These are phyloP conservation scores for Triticum dicoccoides DNA, from an alignment of 176 grass and related monocot species.

Conservation along the genomic window DNA sequence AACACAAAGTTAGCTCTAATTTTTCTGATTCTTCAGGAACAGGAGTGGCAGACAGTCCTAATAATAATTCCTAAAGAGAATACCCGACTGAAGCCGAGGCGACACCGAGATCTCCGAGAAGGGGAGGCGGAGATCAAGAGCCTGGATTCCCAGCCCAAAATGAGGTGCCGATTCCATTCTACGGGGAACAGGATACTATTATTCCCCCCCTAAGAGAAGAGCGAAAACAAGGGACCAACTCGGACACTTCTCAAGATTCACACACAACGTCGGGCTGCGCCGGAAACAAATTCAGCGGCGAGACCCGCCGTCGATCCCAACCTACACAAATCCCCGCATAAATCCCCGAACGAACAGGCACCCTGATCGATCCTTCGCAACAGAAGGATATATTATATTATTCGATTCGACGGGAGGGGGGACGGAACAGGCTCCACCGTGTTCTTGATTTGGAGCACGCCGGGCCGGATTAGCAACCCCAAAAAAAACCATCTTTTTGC, in stretches of 20 bases:
- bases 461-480: not conserved
- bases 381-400: not conserved
- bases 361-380: not conserved
- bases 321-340: not conserved
- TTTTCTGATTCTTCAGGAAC: slow-evolving; percentile 1
- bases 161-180: slow-evolving; percentile 41
- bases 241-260: slow-evolving; percentile 21
- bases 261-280: slow-evolving; percentile 25
- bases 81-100: slow-evolving; percentile 16
- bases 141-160: slow-evolving; percentile 38
- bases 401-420: not conserved
- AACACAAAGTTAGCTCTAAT: not conserved
- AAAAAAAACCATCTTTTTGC: slow-evolving; percentile 12
- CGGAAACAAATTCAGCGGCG: not conserved
- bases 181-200: slow-evolving; percentile 34
- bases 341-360: not conserved
- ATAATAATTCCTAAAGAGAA: slow-evolving; percentile 9
- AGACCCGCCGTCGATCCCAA: slow-evolving; percentile 14
- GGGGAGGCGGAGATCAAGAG: slow-evolving; percentile 35
- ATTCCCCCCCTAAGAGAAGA: slow-evolving; percentile 22
- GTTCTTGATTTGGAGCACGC: slow-evolving; percentile 27
- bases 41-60: slow-evolving; percentile 20
- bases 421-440: not conserved
- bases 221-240: slow-evolving; percentile 34
- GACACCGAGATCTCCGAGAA: slow-evolving; percentile 28